Evolutionary conservation across 2,329 filamentous ascomycete genomes (phyloP).

Genomic region (Penicillium sp.): DNA sequence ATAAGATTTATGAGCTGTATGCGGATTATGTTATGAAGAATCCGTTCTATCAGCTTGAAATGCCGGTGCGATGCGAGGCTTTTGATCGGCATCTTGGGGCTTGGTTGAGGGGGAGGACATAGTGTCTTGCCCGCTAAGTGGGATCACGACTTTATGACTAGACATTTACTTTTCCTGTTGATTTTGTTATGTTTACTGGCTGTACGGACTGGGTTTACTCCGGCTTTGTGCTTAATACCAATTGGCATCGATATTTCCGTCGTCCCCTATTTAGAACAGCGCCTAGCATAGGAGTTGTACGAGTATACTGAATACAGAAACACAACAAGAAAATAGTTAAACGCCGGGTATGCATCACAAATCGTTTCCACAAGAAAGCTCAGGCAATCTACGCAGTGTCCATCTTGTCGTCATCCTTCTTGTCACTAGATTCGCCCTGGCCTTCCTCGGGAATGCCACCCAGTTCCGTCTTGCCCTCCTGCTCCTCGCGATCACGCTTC

Average conservation of each 20-base stretch:
- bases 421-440: conserved; percentile 63
- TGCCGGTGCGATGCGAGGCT: conserved; percentile 92
- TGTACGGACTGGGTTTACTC: not conserved
- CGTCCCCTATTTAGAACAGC: conserved; percentile 13
- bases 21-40: conserved; percentile 99
- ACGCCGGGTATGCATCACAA: conserved; percentile 42
- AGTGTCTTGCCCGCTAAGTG: conserved; percentile 22
- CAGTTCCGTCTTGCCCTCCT: conserved; percentile 71
- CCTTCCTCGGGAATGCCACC: conserved; percentile 80
- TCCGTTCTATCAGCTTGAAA: conserved; percentile 96
- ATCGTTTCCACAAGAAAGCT: conserved; percentile 24
- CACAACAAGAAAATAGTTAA: conserved; percentile 16
- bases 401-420: conserved; percentile 75
- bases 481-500: conserved; percentile 71
- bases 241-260: conserved; percentile 19
- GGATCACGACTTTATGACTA: conserved; percentile 24
- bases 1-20: conserved; percentile 90
- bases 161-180: conserved; percentile 17
- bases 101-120: conserved; percentile 67
- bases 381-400: conserved; percentile 68
- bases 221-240: conserved; percentile 21
- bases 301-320: conserved; percentile 23
- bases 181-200: conserved; percentile 4
- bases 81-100: conserved; percentile 85
- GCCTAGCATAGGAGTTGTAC: conserved; percentile 8